phyloP scores from a whole-genome alignment of 306 rosid genomes.

The Cucurbita pepo region DNA sequence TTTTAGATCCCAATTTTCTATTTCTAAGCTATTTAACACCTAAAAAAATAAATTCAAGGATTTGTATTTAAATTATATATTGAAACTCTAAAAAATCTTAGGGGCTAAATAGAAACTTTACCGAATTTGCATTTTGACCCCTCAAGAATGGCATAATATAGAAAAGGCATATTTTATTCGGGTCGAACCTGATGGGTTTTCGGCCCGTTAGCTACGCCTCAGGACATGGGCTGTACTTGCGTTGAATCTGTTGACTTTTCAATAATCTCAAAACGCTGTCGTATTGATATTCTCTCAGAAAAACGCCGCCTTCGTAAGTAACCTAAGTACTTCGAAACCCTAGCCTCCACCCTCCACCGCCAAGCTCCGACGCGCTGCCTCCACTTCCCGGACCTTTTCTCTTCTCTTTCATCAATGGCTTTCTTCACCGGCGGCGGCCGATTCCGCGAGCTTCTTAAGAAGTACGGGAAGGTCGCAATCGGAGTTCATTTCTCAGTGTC shows the following conservation, averaged over 20 bases:
- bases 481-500: slow-evolving; percentile 77
- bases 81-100: too few species aligned
- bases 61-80: too few species aligned
- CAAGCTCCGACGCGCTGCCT: background rate
- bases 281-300: background rate
- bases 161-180: background rate
- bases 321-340: background rate
- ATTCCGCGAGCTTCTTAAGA: slow-evolving; percentile 64
- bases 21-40: too few species aligned
- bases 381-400: background rate
- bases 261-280: background rate
- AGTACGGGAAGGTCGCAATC: slow-evolving; percentile 80
- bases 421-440: slow-evolving; percentile 31
- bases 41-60: too few species aligned
- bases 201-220: background rate
- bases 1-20: too few species aligned
- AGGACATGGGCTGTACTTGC: background rate
- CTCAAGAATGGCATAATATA: background rate
- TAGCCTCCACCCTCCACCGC: background rate
- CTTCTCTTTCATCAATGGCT: slow-evolving; percentile 27
- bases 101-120: too few species aligned
- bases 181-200: background rate
- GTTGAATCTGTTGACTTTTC: background rate
- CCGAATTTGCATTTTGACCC: too few species aligned
- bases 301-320: background rate